Evolutionary conservation across 2,329 filamentous ascomycete genomes (phyloP).

Genomic region (Phoma herbarum): DNA sequence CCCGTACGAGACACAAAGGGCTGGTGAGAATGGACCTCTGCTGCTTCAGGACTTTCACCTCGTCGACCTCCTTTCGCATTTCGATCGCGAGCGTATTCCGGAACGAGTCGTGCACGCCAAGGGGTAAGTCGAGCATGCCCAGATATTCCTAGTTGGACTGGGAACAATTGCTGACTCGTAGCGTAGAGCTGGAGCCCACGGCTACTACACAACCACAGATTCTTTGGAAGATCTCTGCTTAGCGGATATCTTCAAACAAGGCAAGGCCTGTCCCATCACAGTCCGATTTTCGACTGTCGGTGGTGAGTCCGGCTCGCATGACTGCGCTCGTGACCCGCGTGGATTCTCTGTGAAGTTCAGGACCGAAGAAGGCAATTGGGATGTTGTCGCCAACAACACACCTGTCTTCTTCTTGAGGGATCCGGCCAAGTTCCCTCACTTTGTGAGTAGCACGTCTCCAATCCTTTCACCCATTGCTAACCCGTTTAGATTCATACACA

Average conservation of each 20-base stretch:
- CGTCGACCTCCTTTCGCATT: conserved; percentile 60
- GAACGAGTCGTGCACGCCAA: conserved; percentile 55
- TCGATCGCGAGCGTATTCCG: conserved; percentile 61
- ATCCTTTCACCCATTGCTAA: conserved; percentile 41
- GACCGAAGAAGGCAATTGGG: conserved; percentile 78
- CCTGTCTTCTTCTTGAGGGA: conserved; percentile 80
- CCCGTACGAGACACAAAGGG: conserved; percentile 65
- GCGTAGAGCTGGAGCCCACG: conserved; percentile 56
- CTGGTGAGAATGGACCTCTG: conserved; percentile 66
- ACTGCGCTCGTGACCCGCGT: conserved; percentile 75
- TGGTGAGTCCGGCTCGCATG: conserved; percentile 75
- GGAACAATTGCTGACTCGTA: not conserved
- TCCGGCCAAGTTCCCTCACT: conserved; percentile 67
- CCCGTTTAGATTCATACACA: conserved; percentile 69
- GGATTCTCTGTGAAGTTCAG: conserved; percentile 79
- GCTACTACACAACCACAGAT: conserved; percentile 58
- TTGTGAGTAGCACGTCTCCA: not conserved
- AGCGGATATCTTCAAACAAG: conserved; percentile 63
- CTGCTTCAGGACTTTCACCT: conserved; percentile 64
- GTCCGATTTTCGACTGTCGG: conserved; percentile 79
- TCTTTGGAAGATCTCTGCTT: conserved; percentile 56
- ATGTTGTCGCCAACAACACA: conserved; percentile 77
- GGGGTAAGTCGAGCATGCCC: not conserved
- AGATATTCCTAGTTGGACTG: not conserved
- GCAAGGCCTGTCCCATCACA: conserved; percentile 73